A percentile compares a stretch with the other conserved stretches of the same genome.
Conservation (phyloP, 345 rosid species). For the Citrus trifoliata region DNA sequence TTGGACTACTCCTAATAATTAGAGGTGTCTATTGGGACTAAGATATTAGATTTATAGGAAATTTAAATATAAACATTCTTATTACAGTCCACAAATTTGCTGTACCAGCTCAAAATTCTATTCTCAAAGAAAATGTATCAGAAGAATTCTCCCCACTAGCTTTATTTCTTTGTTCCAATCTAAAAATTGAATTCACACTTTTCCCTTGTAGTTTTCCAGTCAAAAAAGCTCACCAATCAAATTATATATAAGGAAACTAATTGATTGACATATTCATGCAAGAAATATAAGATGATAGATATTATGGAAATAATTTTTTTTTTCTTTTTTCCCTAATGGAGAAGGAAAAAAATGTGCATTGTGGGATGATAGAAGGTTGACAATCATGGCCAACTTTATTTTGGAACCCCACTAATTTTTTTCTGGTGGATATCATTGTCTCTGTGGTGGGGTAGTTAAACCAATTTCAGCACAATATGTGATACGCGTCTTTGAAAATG, state of each 20-base stretch:
- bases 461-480: background rate
- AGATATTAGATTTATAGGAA: too few relatives aligned
- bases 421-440: conserved; percentile 10
- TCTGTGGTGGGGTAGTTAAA: conserved; percentile 12
- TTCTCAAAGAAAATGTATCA: too few relatives aligned
- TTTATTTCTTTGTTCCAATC: background rate
- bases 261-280: conserved; percentile 4
- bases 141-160: background rate
- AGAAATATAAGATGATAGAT: too few relatives aligned
- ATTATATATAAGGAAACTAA: background rate
- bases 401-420: background rate
- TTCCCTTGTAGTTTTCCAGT: background rate
- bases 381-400: background rate
- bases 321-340: background rate
- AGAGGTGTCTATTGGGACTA: too few relatives aligned
- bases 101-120: too few relatives aligned
- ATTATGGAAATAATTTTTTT: background rate
- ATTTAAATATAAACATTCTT: too few relatives aligned
- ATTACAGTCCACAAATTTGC: too few relatives aligned
- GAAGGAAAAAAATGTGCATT: background rate
- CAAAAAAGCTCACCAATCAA: background rate
- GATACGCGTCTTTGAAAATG: background rate
- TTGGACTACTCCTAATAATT: too few relatives aligned
- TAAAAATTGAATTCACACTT: background rate
- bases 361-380: conserved; percentile 13